Conservation (phyloP, 164 flowering plant species). For the Tetracentron sinense region DNA sequence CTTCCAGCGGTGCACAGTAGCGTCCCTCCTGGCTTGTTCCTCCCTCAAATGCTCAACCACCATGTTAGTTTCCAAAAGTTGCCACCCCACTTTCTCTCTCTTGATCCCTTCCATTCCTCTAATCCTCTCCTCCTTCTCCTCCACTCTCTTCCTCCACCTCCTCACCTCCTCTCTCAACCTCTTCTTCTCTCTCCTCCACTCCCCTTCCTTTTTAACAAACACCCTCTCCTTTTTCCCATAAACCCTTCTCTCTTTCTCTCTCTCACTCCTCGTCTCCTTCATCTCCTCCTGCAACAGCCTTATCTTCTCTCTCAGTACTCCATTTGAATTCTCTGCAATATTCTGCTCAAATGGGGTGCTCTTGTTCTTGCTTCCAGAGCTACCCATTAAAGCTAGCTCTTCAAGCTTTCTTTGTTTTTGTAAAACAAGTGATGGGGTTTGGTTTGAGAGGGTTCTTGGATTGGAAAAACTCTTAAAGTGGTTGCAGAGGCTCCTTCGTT, state of each 20-base stretch:
- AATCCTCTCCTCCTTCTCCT: slow-evolving; percentile 37
- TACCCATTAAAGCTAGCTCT: slow-evolving; percentile 28
- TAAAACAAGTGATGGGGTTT: no score
- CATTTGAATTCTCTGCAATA: no score
- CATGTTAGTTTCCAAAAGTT: slow-evolving; percentile 18
- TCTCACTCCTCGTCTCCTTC: slow-evolving; percentile 28
- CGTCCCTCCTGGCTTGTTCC: slow-evolving; percentile 52
- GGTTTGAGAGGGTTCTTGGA: no score
- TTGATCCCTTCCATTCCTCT: slow-evolving; percentile 20
- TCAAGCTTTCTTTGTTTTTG: not conserved
- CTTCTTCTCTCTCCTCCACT: slow-evolving; percentile 55
- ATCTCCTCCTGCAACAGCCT: slow-evolving; percentile 36
- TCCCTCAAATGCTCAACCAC: slow-evolving; percentile 45
- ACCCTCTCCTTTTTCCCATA: slow-evolving; percentile 37
- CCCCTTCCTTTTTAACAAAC: slow-evolving; percentile 37
- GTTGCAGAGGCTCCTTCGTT: no score
- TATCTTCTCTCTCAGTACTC: slow-evolving; percentile 29
- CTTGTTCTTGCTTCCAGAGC: slow-evolving; percentile 24
- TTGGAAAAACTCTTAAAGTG: no score
- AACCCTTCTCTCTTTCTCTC: slow-evolving; percentile 33
- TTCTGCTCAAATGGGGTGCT: not conserved
- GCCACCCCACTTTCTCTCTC: slow-evolving; percentile 23
- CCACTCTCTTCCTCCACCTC: slow-evolving; percentile 34
- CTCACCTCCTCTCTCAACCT: slow-evolving; percentile 23
- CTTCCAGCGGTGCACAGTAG: slow-evolving; percentile 84